phyloP scores from a whole-genome alignment of 441 rosid species.

The Arabidopsis lyrata region DNA sequence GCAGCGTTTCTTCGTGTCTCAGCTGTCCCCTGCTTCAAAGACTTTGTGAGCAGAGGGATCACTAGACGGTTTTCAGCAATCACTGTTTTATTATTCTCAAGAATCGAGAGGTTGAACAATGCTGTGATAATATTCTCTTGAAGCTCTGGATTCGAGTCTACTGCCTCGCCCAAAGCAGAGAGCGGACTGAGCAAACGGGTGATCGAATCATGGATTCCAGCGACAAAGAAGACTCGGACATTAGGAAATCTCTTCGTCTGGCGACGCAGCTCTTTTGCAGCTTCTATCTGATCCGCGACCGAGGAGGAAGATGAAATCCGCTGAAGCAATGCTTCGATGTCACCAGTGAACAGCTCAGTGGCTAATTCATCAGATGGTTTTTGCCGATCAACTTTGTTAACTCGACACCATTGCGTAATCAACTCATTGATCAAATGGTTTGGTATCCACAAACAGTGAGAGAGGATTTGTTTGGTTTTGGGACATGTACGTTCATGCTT shows the following conservation, averaged over 20 bases:
- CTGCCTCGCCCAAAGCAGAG: conserved; percentile 20
- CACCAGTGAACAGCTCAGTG: conserved; percentile 27
- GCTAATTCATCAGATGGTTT: conserved; percentile 3
- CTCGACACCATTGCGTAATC: conserved; percentile 51
- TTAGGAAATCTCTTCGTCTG: conserved; percentile 48
- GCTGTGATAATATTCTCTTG: conserved; percentile 47
- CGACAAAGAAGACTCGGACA: conserved; percentile 44
- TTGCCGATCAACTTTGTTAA: conserved; percentile 33
- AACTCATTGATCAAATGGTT: conserved; percentile 42
- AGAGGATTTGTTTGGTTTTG: conserved; percentile 48
- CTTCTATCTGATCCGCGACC: conserved; percentile 48
- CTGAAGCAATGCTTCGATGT: conserved; percentile 44
- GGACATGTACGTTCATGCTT: conserved; percentile 50
- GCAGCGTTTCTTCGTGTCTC: conserved; percentile 59
- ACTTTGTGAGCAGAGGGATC: conserved; percentile 51
- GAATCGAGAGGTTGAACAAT: conserved; percentile 53
- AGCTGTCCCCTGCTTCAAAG: conserved; percentile 48
- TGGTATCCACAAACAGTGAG: conserved; percentile 50
- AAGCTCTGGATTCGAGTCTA: conserved; percentile 41
- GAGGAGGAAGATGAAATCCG: conserved; percentile 49
- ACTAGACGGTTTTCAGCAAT: conserved; percentile 49
- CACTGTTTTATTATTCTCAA: conserved; percentile 47
- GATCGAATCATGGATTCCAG: conserved; percentile 41
- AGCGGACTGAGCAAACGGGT: conserved; percentile 52
- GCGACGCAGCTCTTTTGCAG: conserved; percentile 49